Evolutionary conservation across 2,329 filamentous ascomycete genomes (phyloP).

Genomic region (Sordariomycetes sp.): DNA sequence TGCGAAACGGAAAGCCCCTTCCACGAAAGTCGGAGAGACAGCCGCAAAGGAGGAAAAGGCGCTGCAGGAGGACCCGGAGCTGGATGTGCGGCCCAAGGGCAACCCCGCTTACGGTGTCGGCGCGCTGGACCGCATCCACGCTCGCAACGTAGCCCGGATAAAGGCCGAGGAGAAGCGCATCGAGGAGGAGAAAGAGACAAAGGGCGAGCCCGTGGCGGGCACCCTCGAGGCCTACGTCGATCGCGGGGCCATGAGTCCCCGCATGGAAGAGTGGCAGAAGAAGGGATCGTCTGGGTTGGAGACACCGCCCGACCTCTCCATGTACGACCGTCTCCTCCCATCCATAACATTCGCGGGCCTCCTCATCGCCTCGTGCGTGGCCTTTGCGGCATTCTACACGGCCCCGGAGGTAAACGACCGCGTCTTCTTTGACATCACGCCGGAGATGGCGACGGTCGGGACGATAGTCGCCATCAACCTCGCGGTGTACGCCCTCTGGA

Average conservation of each 20-base stretch:
- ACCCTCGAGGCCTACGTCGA: constrained; percentile 15
- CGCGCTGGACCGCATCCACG: constrained; percentile 45
- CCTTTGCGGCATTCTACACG: constrained; percentile 35
- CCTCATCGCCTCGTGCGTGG: constrained; percentile 29
- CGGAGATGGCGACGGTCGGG: constrained; percentile 53
- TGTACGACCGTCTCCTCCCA: constrained; percentile 45
- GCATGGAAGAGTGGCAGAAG: constrained; percentile 28
- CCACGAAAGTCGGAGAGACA: constrained; percentile 7
- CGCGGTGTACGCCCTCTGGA: constrained; percentile 47
- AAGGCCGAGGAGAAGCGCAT: constrained; percentile 33
- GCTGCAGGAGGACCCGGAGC: constrained; percentile 9
- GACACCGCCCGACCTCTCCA: constrained; percentile 37
- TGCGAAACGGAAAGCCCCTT: background rate
- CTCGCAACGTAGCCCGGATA: constrained; percentile 35
- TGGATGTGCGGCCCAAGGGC: constrained; percentile 15
- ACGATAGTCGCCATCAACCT: constrained; percentile 51
- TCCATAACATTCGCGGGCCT: constrained; percentile 36
- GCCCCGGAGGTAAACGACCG: constrained; percentile 21
- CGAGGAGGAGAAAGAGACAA: constrained; percentile 27
- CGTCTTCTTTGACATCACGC: constrained; percentile 49
- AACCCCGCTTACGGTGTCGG: constrained; percentile 48
- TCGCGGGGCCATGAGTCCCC: constrained; percentile 27
- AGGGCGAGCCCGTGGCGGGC: constrained; percentile 6
- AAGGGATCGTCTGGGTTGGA: constrained; percentile 35
- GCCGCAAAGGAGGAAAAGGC: constrained; percentile 12